Evolutionary conservation across 2,329 filamentous ascomycete species (phyloP), one percentile per base, ranked within the genome.

Genomic region (Fusarium austroafricanum): DNA sequence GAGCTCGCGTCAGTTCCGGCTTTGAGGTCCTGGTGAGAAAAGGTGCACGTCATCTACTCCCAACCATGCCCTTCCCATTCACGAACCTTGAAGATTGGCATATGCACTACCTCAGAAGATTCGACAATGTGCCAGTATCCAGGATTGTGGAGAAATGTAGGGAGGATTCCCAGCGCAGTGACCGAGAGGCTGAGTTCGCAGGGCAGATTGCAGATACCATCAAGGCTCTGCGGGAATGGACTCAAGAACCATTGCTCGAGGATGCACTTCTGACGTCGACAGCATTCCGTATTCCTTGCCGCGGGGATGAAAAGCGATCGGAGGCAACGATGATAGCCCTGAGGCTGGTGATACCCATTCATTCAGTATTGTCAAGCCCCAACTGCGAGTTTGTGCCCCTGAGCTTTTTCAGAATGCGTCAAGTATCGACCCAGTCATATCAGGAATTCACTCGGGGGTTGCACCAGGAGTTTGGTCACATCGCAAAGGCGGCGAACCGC

Each of bases 401-500:
- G 29, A 84, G 79, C 43, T 88, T 92, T 67, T 92, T 92, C 80
- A 88, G 87, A 67, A 81, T 86, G 10, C 88, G 89, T 59, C 90
- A 92, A 75, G 84, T 90, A 64, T 83, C 87, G 0, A 85, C 89
- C 69, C 80, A 83, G 1, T 85, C 88, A 66, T 83, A 88, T 43
- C 82, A 86, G 6, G 83, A 83, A 4, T 92, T 92, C 70, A 83
- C 85, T 2, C 84, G 86, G 57, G 83, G 83, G 31, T 82, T 90
- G 4, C 86, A 89, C 71, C 83, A 86, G 62, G 89, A 92, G 64
- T 83, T 91, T 58, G 83, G 84, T 15, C 83, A 82, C 20, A 74
- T 86, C 15, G 71, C 84, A 29, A 78, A 82, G 55, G 38, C 54
- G 40, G 56, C 49, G 21, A 55, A 45, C 18, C 47, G 47, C 6